Evolutionary conservation across 805 yeast species (phyloP).

Genomic region (Cyberlindnera veronae): DNA sequence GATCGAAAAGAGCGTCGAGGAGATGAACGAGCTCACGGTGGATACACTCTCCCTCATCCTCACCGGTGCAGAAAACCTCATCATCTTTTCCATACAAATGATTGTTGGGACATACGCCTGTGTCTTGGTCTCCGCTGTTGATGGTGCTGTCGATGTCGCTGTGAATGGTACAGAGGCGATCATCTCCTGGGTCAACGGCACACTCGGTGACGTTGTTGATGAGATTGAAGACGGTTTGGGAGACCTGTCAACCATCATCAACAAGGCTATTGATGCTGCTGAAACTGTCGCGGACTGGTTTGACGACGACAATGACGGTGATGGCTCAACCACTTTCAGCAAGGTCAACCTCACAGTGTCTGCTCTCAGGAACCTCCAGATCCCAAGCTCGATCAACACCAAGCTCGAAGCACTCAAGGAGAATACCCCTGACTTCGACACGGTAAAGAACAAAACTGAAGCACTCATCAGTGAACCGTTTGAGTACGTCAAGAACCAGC

Average conservation of each 20-base stretch:
- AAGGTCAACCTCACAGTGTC: conserved; percentile 57
- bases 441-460: conserved; percentile 58
- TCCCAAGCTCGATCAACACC: conserved; percentile 61
- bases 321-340: conserved; percentile 30
- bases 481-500: conserved; percentile 38
- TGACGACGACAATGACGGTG: conserved; percentile 37
- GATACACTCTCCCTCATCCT: conserved; percentile 43
- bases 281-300: conserved; percentile 55
- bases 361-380: conserved; percentile 52
- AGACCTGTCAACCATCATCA: conserved; percentile 55
- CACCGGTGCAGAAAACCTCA: conserved; percentile 53
- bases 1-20: conserved; percentile 43
- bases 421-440: conserved; percentile 62
- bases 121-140: conserved; percentile 67
- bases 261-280: conserved; percentile 49
- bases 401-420: conserved; percentile 49
- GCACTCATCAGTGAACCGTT: conserved; percentile 58
- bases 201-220: conserved; percentile 49
- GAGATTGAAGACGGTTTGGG: conserved; percentile 66
- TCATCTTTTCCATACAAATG: conserved; percentile 65
- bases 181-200: conserved; percentile 56
- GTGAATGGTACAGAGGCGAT: conserved; percentile 67
- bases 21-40: conserved; percentile 45
- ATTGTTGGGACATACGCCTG: conserved; percentile 87
- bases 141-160: conserved; percentile 70